These are phyloP conservation scores for Rubia yunnanensis DNA, from an alignment of 257 asterid genomes.

Conservation along the genomic window DNA sequence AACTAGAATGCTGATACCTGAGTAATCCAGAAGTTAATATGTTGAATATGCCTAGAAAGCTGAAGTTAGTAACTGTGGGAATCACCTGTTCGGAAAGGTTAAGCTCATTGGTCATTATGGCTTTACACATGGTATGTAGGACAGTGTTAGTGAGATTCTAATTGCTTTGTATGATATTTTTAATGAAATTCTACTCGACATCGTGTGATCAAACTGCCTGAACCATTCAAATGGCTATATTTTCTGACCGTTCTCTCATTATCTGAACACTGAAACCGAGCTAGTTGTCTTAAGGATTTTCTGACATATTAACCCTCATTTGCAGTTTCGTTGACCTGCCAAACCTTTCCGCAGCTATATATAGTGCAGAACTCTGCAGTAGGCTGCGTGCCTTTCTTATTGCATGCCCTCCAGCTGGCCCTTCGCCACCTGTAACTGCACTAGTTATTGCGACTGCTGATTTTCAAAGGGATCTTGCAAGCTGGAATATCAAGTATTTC, in stretches of 20 bases:
- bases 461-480: conserved; percentile 42
- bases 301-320: conserved; percentile 3
- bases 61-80: not conserved
- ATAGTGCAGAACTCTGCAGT: conserved; percentile 44
- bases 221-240: not conserved
- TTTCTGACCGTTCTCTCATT: not conserved
- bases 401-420: conserved; percentile 50
- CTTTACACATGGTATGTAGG: not conserved
- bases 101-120: not conserved
- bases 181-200: not conserved
- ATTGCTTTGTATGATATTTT: not conserved
- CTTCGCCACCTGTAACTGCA: conserved; percentile 42
- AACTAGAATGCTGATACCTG: not conserved
- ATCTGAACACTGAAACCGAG: too few relatives aligned
- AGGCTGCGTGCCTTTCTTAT: conserved; percentile 50
- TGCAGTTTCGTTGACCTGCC: conserved; percentile 46
- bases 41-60: not conserved
- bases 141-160: not conserved
- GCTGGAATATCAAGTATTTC: conserved; percentile 42
- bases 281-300: not conserved
- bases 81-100: not conserved
- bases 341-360: conserved; percentile 45
- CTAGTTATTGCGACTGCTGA: conserved; percentile 49
- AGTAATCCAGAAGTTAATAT: conserved; percentile 2
- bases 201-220: not conserved